A percentile compares a stretch with the other conserved stretches of the same genome.
Conservation (phyloP, 371 early-diverging fungal species). For the Dichotomocladium elegans region DNA sequence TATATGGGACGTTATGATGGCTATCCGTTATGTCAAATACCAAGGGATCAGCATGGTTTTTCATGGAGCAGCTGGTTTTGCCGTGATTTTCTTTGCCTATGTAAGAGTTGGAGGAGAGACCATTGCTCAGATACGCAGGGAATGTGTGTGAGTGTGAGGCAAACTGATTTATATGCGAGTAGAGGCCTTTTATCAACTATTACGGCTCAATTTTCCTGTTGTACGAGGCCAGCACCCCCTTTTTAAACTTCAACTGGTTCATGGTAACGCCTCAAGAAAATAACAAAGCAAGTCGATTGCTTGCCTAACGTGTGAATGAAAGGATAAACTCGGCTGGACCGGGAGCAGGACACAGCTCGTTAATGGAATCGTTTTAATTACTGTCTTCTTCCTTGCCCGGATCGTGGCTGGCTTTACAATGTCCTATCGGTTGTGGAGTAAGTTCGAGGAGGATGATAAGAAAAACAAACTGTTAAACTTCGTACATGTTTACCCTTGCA, state of each 20-base stretch:
- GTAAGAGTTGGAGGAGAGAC: too few relatives aligned
- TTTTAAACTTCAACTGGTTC: constrained; percentile 93
- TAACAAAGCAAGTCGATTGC: neutral
- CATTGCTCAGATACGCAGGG: too few relatives aligned
- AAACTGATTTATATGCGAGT: constrained; percentile 5
- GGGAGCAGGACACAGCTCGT: constrained; percentile 73
- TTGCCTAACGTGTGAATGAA: neutral
- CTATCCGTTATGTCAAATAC: constrained; percentile 62
- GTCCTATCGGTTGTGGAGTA: constrained; percentile 62
- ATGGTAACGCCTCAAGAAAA: constrained; percentile 44
- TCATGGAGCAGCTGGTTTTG: constrained; percentile 79
- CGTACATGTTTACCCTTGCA: too few relatives aligned
- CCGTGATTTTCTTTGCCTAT: constrained; percentile 69
- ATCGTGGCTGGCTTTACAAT: constrained; percentile 78
- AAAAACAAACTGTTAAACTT: too few relatives aligned
- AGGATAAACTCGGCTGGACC: constrained; percentile 79
- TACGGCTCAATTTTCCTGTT: constrained; percentile 86
- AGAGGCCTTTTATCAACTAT: constrained; percentile 83
- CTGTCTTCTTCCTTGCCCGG: constrained; percentile 73
- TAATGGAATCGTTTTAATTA: constrained; percentile 75
- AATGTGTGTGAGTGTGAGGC: too few relatives aligned
- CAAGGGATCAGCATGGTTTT: constrained; percentile 80
- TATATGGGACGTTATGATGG: constrained; percentile 82
- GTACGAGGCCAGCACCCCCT: constrained; percentile 89
- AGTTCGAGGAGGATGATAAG: too few relatives aligned